These are phyloP conservation scores for Mortierella hygrophila DNA, from an alignment of 192 early-diverging fungal genomes.

Conservation along the genomic window DNA sequence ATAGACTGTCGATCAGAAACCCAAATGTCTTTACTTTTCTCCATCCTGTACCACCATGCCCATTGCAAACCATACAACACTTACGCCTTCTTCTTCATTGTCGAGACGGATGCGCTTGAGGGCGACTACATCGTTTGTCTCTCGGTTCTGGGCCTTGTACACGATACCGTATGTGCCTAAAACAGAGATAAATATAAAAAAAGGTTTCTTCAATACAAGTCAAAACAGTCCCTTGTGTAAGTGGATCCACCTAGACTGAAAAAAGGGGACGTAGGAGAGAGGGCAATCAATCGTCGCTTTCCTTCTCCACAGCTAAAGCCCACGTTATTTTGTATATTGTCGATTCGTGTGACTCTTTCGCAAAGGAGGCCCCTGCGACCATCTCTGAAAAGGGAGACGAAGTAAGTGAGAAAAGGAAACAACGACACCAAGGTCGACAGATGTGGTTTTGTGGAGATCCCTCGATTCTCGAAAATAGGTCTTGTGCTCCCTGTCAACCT, in stretches of 20 bases:
- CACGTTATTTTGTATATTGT: no score
- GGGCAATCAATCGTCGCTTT: no score
- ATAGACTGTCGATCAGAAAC: not conserved
- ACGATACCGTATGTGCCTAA: constrained; percentile 97
- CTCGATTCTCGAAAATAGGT: not conserved
- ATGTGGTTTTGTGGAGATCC: constrained; percentile 19
- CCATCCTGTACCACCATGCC: not conserved
- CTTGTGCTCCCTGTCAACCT: not conserved
- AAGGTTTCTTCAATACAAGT: no score
- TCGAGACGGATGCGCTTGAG: constrained; percentile 94
- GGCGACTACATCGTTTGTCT: constrained; percentile 96
- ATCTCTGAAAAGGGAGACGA: no score
- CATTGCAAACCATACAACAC: constrained; percentile 74
- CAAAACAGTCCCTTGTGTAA: no score
- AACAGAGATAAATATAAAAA: not conserved
- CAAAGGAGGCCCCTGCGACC: no score
- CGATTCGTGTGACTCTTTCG: no score
- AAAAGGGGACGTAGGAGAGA: no score
- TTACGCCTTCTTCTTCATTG: constrained; percentile 91
- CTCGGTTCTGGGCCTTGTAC: constrained; percentile 98
- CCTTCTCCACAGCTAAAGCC: no score
- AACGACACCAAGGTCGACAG: no score
- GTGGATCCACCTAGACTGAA: no score
- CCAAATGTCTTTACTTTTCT: not conserved
- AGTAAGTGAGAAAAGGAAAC: no score